Evolutionary conservation across 2,329 filamentous ascomycete genomes (phyloP).

Genomic region (Tolypocladium pustulatum): DNA sequence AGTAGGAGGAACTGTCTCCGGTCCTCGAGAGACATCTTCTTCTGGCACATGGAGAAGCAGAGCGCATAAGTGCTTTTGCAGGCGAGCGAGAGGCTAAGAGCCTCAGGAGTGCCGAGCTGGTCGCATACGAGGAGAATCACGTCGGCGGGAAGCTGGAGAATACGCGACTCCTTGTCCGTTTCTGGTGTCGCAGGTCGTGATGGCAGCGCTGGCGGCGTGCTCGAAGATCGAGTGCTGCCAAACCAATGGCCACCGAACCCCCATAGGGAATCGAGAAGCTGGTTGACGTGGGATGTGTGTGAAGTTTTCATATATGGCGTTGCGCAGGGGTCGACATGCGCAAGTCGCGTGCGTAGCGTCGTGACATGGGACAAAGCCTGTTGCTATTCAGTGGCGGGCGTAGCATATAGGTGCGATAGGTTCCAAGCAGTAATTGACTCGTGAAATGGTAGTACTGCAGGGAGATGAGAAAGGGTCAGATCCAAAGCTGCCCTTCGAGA

Average conservation of each 20-base stretch:
- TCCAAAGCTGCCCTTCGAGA: not conserved
- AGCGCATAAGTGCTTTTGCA: constrained; percentile 6
- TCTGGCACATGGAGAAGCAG: not conserved
- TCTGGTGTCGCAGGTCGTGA: not conserved
- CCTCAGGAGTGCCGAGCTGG: constrained; percentile 7
- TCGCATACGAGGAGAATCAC: constrained; percentile 9
- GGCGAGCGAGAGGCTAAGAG: constrained; percentile 8
- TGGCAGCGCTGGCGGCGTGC: not conserved
- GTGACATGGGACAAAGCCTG: not conserved
- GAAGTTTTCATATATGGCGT: not conserved
- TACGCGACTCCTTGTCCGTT: not conserved
- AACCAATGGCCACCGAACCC: not conserved
- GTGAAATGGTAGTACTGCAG: not conserved
- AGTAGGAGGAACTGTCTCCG: constrained; percentile 5
- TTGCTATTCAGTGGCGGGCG: not conserved
- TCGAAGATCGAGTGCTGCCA: not conserved
- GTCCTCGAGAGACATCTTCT: constrained; percentile 2
- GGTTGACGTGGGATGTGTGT: not conserved
- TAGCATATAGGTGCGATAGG: not conserved
- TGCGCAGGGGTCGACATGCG: not conserved
- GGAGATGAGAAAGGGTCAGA: too few relatives aligned
- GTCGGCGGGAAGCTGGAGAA: constrained; percentile 10
- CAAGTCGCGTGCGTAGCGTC: not conserved
- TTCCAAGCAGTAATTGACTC: not conserved
- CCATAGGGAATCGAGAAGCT: not conserved